Evolutionary conservation across 768 basidiomycete species (phyloP).

Genomic region (Epithele typhae): DNA sequence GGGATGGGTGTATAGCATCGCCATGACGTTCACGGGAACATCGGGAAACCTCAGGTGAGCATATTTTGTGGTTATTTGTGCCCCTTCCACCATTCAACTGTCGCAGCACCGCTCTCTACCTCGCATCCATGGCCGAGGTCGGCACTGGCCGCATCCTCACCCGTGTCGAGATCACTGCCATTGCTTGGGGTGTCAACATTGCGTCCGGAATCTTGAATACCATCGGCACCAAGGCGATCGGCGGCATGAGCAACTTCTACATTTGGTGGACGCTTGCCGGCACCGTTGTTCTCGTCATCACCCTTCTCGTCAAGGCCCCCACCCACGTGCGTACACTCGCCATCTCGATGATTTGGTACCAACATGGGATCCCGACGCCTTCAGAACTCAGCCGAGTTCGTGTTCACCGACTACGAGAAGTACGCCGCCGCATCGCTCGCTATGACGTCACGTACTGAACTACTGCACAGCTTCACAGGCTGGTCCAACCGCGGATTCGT

Average conservation of each 20-base stretch:
- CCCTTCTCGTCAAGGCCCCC: slow-evolving; percentile 53
- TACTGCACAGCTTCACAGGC: slow-evolving; percentile 44
- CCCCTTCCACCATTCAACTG: background rate
- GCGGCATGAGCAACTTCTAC: slow-evolving; percentile 50
- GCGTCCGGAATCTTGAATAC: slow-evolving; percentile 51
- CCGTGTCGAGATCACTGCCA: slow-evolving; percentile 45
- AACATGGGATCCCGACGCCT: too few species aligned
- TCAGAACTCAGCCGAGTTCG: slow-evolving; percentile 50
- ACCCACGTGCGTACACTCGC: slow-evolving; percentile 34
- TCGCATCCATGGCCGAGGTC: slow-evolving; percentile 52
- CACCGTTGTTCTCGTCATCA: slow-evolving; percentile 51
- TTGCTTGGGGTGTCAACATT: slow-evolving; percentile 57
- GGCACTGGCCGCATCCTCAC: slow-evolving; percentile 39
- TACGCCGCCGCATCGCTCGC: slow-evolving; percentile 15
- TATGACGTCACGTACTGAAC: background rate
- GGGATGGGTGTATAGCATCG: slow-evolving; percentile 58
- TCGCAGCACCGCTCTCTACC: slow-evolving; percentile 44
- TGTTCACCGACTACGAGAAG: slow-evolving; percentile 57
- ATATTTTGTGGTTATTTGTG: background rate
- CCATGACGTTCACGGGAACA: slow-evolving; percentile 56
- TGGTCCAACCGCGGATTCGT: slow-evolving; percentile 52
- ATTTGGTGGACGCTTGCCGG: slow-evolving; percentile 62
- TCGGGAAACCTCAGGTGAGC: slow-evolving; percentile 50
- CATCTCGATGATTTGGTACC: too few species aligned
- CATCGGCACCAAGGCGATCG: slow-evolving; percentile 52